A percentile compares a stretch with the other conserved stretches of the same genome.
Conservation (phyloP, 176 grass and related monocot species). For the Otatea glauca region DNA sequence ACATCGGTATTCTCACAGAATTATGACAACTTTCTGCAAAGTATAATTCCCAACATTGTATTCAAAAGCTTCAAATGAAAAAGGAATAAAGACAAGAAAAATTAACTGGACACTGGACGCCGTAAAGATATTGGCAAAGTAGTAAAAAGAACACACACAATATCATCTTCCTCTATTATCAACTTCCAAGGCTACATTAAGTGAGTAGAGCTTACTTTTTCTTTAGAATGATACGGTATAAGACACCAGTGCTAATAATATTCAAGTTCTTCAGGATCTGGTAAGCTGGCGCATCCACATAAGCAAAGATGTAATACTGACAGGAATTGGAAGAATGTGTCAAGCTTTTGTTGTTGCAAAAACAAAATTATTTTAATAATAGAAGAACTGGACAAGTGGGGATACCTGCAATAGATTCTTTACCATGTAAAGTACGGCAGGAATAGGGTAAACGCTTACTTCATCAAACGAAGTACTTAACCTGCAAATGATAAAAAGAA, state of each 20-base stretch:
- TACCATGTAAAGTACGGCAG: conserved; percentile 77
- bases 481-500: conserved; percentile 49
- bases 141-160: not conserved
- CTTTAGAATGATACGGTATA: conserved; percentile 89
- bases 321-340: conserved; percentile 30
- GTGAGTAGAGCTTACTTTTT: conserved; percentile 69
- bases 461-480: conserved; percentile 83
- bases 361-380: conserved; percentile 7
- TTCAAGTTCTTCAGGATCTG: conserved; percentile 98
- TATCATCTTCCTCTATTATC: not conserved
- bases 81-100: not conserved
- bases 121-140: not conserved
- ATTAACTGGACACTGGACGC: not conserved
- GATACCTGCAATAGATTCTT: conserved; percentile 94
- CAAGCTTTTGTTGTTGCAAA: conserved; percentile 2
- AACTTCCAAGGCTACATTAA: conserved; percentile 6
- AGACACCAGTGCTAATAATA: conserved; percentile 91
- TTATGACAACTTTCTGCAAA: not conserved
- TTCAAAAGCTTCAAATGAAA: not conserved
- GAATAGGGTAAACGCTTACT: conserved; percentile 87
- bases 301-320: conserved; percentile 98
- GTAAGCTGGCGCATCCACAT: conserved; percentile 90
- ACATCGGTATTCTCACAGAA: not conserved
- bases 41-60: not conserved
- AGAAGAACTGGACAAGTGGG: not conserved